A percentile compares a stretch with the other conserved stretches of the same genome.
Evolutionary conservation across 202 grass and related monocot species (phyloP).

Genomic region (Carex arenaria): DNA sequence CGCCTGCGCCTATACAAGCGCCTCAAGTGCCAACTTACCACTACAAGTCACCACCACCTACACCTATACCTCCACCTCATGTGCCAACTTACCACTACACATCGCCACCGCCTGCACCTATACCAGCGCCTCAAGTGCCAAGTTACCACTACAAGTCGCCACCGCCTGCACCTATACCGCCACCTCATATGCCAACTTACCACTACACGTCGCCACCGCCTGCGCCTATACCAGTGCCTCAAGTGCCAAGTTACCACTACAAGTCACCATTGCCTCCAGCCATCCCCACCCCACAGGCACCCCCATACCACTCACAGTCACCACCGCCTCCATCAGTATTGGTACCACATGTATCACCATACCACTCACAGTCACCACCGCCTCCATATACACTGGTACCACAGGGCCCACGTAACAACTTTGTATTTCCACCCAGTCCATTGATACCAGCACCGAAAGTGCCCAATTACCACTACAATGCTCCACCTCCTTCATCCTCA

Average conservation of each 20-base stretch:
- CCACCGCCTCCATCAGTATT: constrained; percentile 11
- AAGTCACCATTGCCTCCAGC: constrained; percentile 26
- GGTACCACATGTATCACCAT: constrained; percentile 25
- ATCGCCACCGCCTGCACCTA: constrained; percentile 7
- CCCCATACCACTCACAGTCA: constrained; percentile 32
- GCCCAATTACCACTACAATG: background rate
- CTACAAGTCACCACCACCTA: constrained; percentile 32
- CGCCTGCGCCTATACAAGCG: background rate
- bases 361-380: constrained; percentile 20
- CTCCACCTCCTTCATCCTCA: constrained; percentile 23
- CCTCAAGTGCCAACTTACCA: constrained; percentile 29
- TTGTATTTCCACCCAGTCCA: constrained; percentile 15
- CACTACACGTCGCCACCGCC: constrained; percentile 25
- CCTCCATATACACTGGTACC: constrained; percentile 25
- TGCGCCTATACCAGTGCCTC: constrained; percentile 28
- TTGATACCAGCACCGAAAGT: background rate
- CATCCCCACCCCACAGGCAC: constrained; percentile 19
- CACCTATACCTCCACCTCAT: constrained; percentile 4
- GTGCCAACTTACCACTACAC: constrained; percentile 25
- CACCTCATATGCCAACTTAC: constrained; percentile 23
- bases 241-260: constrained; percentile 28
- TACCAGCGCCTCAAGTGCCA: background rate
- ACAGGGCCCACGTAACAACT: constrained; percentile 7
- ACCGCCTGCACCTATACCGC: constrained; percentile 3
- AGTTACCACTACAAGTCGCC: no score